phyloP scores from a whole-genome alignment of 1,284 basidiomycete genomes.

The Uromyces viciae-fabae region DNA sequence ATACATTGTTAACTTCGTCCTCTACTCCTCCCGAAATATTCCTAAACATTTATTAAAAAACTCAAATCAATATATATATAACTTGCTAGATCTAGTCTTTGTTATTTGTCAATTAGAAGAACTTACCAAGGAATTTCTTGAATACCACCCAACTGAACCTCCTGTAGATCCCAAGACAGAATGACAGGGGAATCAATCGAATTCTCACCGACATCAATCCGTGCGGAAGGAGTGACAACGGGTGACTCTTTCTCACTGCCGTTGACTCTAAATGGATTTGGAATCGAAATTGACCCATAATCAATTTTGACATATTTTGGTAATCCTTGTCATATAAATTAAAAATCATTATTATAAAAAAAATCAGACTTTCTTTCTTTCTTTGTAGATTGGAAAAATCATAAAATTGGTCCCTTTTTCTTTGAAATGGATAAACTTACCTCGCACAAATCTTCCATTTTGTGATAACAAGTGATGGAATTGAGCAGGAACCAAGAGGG shows the following conservation, averaged over 20 bases:
- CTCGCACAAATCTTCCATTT: conserved; percentile 28
- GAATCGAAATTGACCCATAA: conserved; percentile 2
- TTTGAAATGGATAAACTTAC: neutral
- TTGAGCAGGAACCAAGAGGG: conserved; percentile 13
- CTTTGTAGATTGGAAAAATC: neutral
- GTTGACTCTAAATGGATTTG: neutral
- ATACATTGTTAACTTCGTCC: neutral
- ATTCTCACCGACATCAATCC: conserved; percentile 32
- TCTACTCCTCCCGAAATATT: conserved; percentile 6
- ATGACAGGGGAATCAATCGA: neutral
- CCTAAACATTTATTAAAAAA: conserved; percentile 5
- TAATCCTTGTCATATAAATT: neutral
- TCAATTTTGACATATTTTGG: conserved; percentile 24
- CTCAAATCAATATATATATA: neutral
- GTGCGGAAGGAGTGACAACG: neutral
- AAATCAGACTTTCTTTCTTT: neutral
- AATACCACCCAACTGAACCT: conserved; percentile 1
- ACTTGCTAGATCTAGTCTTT: neutral
- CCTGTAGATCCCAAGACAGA: conserved; percentile 7
- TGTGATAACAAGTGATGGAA: conserved; percentile 15
- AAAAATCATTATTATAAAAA: neutral
- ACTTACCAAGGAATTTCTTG: conserved; percentile 33
- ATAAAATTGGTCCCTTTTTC: neutral
- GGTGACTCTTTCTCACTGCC: too few relatives aligned
- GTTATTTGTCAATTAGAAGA: neutral